phyloP scores from a whole-genome alignment of 2,329 filamentous ascomycete genomes.

The Chaetomiaceae sp. region DNA sequence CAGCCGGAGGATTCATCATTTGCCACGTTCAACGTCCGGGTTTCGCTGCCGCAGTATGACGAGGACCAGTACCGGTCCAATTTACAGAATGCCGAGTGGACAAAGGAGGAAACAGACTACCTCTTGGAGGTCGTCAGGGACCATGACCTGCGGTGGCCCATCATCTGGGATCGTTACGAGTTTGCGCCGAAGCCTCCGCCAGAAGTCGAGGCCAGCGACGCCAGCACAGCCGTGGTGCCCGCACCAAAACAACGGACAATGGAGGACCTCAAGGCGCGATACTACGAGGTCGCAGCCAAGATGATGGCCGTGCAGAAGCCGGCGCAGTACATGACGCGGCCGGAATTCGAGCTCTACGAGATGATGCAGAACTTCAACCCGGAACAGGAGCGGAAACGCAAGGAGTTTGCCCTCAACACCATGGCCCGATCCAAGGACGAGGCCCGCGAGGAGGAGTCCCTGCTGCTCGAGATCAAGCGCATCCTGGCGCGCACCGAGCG shows the following conservation, averaged over 20 bases:
- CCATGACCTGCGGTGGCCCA: conserved; percentile 82
- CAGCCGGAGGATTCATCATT: conserved; percentile 58
- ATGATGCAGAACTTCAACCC: conserved; percentile 84
- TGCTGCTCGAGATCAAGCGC: conserved; percentile 85
- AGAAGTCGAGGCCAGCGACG: conserved; percentile 41
- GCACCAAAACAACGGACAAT: conserved; percentile 59
- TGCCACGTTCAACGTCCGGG: conserved; percentile 81
- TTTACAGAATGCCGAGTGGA: conserved; percentile 74
- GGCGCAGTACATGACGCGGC: conserved; percentile 77
- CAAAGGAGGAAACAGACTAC: conserved; percentile 90
- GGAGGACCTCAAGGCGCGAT: conserved; percentile 87
- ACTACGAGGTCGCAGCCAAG: conserved; percentile 79
- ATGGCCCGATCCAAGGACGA: conserved; percentile 79
- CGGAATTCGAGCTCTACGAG: conserved; percentile 79
- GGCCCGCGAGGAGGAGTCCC: conserved; percentile 82
- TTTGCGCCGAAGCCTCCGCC: conserved; percentile 49
- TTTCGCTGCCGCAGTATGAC: conserved; percentile 74
- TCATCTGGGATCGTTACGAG: conserved; percentile 92
- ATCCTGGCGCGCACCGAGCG: conserved; percentile 82
- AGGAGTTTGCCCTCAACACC: conserved; percentile 76
- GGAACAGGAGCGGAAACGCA: conserved; percentile 70
- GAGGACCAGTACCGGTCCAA: conserved; percentile 80
- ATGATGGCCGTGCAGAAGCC: conserved; percentile 78
- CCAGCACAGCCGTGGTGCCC: conserved; percentile 50
- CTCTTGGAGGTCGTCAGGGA: conserved; percentile 69